Percentiles rank a stretch among this genome's conserved stretches.
Conservation (phyloP, 768 basidiomycete species). For the Leccinum truebloodii region DNA sequence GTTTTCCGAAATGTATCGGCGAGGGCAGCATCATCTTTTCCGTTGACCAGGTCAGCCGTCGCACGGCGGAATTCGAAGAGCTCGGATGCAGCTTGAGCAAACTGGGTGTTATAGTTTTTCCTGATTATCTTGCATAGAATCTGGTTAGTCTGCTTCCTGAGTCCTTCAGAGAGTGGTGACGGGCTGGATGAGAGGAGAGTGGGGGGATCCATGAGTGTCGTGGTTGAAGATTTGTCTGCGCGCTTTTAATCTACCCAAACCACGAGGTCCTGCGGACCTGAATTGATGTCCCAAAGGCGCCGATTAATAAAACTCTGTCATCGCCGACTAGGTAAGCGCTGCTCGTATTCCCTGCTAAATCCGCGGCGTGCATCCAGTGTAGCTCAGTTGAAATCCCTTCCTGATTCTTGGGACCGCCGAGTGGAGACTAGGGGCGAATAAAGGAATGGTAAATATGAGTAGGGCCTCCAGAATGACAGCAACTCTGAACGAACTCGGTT, state of each 20-base stretch:
- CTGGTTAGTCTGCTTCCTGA: not conserved
- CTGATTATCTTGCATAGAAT: not conserved
- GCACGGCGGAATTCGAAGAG: not conserved
- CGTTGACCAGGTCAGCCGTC: not conserved
- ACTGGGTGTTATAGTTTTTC: not conserved
- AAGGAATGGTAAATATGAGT: not conserved
- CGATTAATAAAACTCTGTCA: not conserved
- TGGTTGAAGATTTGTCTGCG: not conserved
- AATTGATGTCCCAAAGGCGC: not conserved
- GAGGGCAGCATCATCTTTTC: not conserved
- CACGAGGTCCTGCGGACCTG: not conserved
- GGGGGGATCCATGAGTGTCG: not conserved
- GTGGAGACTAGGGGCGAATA: not conserved
- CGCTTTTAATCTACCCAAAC: not conserved
- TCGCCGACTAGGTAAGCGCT: not conserved
- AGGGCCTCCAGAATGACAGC: not conserved
- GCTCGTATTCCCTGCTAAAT: not conserved
- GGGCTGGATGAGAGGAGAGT: not conserved
- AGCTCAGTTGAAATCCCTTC: not conserved
- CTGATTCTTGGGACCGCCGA: not conserved
- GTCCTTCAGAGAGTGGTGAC: not conserved
- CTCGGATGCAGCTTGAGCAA: not conserved
- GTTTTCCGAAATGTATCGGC: not conserved
- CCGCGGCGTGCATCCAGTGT: not conserved
- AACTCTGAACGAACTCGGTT: not conserved